Conservation (phyloP, 371 early-diverging fungal species). For the Massospora cicadina region DNA sequence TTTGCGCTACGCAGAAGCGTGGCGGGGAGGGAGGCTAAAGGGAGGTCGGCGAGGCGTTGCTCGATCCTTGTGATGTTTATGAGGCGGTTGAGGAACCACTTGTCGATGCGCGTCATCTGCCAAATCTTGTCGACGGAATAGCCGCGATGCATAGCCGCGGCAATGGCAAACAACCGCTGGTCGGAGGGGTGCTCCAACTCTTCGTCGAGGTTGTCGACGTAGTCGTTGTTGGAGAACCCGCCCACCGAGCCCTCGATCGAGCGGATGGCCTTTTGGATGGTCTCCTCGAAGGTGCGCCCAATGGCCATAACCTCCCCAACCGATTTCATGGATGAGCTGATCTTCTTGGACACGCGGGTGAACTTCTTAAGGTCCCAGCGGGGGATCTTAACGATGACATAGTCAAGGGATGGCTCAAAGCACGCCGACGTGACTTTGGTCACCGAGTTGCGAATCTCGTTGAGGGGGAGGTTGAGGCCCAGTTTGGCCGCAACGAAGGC, state of each 20-base stretch:
- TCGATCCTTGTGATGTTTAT: slow-evolving; percentile 61
- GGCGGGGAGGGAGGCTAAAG: slow-evolving; percentile 24
- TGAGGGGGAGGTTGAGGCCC: slow-evolving; percentile 63
- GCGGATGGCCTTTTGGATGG: slow-evolving; percentile 77
- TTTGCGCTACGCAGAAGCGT: slow-evolving; percentile 51
- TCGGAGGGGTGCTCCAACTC: slow-evolving; percentile 65
- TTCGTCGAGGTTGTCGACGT: slow-evolving; percentile 45
- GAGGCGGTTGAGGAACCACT: slow-evolving; percentile 87
- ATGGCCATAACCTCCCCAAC: slow-evolving; percentile 97
- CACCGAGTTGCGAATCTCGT: slow-evolving; percentile 73
- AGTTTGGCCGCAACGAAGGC: slow-evolving; percentile 93
- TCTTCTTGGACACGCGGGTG: slow-evolving; percentile 57
- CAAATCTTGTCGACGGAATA: slow-evolving; percentile 71
- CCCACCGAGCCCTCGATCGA: slow-evolving; percentile 46
- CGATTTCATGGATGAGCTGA: slow-evolving; percentile 80
- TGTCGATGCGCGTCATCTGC: slow-evolving; percentile 80
- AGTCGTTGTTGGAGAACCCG: slow-evolving; percentile 38
- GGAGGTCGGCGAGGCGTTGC: slow-evolving; percentile 25
- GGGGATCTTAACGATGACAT: slow-evolving; percentile 86
- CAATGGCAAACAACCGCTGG: slow-evolving; percentile 76
- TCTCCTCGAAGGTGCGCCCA: slow-evolving; percentile 87
- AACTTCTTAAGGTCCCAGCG: slow-evolving; percentile 92
- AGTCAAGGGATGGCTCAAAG: slow-evolving; percentile 90
- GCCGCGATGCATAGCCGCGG: slow-evolving; percentile 56
- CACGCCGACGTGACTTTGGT: slow-evolving; percentile 82